Evolutionary conservation across 1,284 basidiomycete species (phyloP), one percentile per base, ranked within the genome.

Genomic region (Boletus mariae): DNA sequence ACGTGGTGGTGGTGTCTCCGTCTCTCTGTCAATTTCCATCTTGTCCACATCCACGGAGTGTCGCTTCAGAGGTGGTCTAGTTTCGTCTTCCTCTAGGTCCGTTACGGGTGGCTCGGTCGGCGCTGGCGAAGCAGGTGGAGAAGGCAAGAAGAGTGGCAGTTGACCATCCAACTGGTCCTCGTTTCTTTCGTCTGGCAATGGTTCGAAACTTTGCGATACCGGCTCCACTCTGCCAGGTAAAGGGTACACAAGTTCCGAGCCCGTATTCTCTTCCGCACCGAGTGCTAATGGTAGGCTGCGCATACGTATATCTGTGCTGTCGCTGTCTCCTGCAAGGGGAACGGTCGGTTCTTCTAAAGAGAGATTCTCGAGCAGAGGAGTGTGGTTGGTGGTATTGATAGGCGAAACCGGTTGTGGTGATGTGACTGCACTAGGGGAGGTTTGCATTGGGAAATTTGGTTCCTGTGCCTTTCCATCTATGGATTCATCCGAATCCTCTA

Each of bases 131-230:
- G 49, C 29, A 1, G 65, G 56, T 11, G 68, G 66, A 45, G 66
- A 68, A 31, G 66, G 66, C 38, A 67, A 52, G 41, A 67, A 67
- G 32, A 67, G 65, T 23, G 66, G 66, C 15, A 71, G 29, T n/a
- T 50, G 62, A 13, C 51, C 55, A 47, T 54, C 52, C 29, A 34
- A n/a, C 5, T 10, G 17, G 20, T 45, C 51, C 13, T 47, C 56
- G 37, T 41, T 61, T 43, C 52, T 49, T 54, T 64, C 65, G 41
- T 23, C 52, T 45, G 57, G 50, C 15, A 50, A 49, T 32, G 44
- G 45, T 11, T 57, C 53, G 28, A 54, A 50, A 43, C 32, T 50
- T 45, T 54, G 37, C 28, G 29, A 41, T 34, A 48, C 52, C 7
- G 45, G 32, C 28, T 54, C 54, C n/a, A 25, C 32, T n/a, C n/a